Percentiles rank a stretch among this genome's conserved stretches.
These are phyloP conservation scores for Fusarium virguliforme DNA, from an alignment of 2,329 filamentous ascomycete species.

Conservation along the genomic window DNA sequence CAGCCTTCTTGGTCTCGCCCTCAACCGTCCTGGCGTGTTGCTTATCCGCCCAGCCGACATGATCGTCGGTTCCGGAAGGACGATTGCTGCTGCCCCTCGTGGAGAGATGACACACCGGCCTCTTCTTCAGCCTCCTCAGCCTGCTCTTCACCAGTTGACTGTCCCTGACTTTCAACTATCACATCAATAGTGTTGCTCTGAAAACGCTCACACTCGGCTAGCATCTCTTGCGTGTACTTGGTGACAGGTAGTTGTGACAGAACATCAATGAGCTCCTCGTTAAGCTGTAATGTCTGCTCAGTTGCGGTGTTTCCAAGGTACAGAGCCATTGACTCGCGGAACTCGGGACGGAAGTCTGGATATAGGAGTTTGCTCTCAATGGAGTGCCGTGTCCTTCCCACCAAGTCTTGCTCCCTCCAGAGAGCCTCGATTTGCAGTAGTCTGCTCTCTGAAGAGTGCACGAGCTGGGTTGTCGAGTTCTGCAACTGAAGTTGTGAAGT, in stretches of 20 bases:
- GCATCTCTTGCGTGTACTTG: conserved; percentile 13
- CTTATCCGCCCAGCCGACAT: conserved; percentile 28
- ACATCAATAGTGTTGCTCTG: neutral
- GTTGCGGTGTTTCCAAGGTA: conserved; percentile 48
- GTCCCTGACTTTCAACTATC: neutral
- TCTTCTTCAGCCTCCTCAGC: conserved; percentile 8
- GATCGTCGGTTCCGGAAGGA: conserved; percentile 16
- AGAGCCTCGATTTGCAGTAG: conserved; percentile 56
- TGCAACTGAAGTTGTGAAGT: conserved; percentile 25
- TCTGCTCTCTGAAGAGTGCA: conserved; percentile 45
- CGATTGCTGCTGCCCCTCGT: conserved; percentile 14
- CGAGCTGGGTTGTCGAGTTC: neutral
- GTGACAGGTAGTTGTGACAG: conserved; percentile 25
- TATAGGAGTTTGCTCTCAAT: conserved; percentile 58
- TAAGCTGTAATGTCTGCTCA: conserved; percentile 44
- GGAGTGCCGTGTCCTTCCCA: conserved; percentile 51
- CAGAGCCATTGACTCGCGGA: conserved; percentile 53
- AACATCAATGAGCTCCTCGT: conserved; percentile 41
- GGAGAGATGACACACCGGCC: conserved; percentile 3
- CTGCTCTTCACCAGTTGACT: neutral
- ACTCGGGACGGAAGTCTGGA: conserved; percentile 48
- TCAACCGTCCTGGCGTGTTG: conserved; percentile 21
- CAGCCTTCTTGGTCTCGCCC: conserved; percentile 32
- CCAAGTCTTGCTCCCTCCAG: conserved; percentile 53
- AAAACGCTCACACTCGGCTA: conserved; percentile 37